Evolutionary conservation across 208 protist species (phyloP).

Genomic region (Ichthyophonus hoferi): DNA sequence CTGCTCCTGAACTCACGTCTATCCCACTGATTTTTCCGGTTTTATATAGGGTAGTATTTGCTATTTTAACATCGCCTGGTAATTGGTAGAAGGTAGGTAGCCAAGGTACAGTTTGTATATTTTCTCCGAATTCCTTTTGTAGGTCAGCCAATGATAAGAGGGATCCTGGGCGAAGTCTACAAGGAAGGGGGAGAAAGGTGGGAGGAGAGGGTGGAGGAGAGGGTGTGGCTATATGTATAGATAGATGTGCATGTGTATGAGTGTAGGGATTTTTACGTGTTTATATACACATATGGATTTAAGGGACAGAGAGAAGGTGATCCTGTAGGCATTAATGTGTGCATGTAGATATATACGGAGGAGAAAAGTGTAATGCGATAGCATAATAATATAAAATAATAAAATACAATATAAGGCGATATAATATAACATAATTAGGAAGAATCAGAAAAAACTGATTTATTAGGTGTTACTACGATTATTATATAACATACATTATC

Average conservation of each 20-base stretch:
- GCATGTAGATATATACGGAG: no score
- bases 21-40: not conserved
- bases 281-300: no score
- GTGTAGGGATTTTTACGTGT: no score
- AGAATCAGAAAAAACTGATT: no score
- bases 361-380: no score
- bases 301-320: no score
- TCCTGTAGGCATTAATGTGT: no score
- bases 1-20: slow-evolving; percentile 32
- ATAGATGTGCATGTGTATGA: not conserved
- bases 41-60: not conserved
- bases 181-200: not conserved
- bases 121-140: not conserved
- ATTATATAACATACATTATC: no score
- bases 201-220: not conserved
- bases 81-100: slow-evolving; percentile 1
- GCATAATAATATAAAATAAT: not conserved
- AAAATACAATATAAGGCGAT: not conserved
- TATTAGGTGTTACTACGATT: no score
- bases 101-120: not conserved
- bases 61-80: not conserved
- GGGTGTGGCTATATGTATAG: not conserved
- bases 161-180: not conserved
- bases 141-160: not conserved
- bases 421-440: no score